Conservation (phyloP, 2,329 filamentous ascomycete species). For the Ambrosiella cleistominuta region DNA sequence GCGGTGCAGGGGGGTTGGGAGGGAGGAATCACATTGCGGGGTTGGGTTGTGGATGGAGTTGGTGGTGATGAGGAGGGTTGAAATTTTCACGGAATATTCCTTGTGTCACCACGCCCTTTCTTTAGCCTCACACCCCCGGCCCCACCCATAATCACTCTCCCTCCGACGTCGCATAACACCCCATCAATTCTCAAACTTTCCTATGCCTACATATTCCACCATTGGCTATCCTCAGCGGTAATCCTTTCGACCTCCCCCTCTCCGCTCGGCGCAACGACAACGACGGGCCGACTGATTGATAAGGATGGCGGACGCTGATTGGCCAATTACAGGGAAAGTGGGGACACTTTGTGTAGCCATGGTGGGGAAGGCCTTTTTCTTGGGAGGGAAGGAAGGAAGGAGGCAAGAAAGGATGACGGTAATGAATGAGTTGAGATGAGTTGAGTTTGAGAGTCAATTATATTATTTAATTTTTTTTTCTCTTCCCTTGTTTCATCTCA, state of each 20-base stretch:
- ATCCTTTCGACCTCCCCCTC: neutral
- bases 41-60: neutral
- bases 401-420: too few relatives aligned
- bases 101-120: too few relatives aligned
- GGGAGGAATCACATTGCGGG: neutral
- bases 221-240: neutral
- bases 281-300: slow-evolving; percentile 4
- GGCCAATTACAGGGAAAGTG: neutral
- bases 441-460: too few relatives aligned
- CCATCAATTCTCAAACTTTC: neutral
- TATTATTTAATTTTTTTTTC: too few relatives aligned
- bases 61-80: neutral
- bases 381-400: neutral
- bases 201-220: neutral
- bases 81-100: neutral
- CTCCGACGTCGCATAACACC: neutral
- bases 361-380: neutral
- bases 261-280: neutral
- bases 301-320: neutral
- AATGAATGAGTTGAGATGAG: too few relatives aligned
- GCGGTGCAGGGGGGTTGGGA: too few relatives aligned
- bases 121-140: neutral
- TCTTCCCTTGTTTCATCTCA: neutral
- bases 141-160: neutral
- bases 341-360: neutral